Base-by-base conservation (phyloP, 345 rosid species). In the Gynandropsis gynandra region DNA sequence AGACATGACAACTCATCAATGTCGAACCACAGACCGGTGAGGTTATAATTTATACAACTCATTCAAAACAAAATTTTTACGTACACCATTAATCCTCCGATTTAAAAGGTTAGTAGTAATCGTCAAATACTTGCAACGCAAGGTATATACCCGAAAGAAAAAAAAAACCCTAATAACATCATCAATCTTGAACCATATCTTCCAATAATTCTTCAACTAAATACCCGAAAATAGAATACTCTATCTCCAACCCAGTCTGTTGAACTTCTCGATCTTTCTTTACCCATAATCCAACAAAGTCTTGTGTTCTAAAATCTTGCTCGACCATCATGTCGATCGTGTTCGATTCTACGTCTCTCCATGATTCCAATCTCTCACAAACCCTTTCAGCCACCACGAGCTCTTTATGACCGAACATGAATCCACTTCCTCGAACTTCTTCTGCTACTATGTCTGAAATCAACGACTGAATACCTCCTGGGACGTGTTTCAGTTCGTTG, bases 321-420 rank as follows among this genome's bases (percentile, higher is more conserved):
- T 76, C 96, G 2, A 89, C 88, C 98, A 83, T 81, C 94, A 80
- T 75, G 62, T 86, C 98, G 39, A 89, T 89, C 50, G 90, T 83
- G 77, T 76, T 76, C 0, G 78, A 72, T 44, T 83, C 87, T 51
- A 87, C 94, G 19, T 82, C 80, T 54, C 79, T 80, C 96, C 94
- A 89, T 38, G 76, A 70, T 38, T 77, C 81, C 59, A 83, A 54
- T 62, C 80, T 72, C 71, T 69, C 71, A 44, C 82, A 73, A 0
- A 86, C 84, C 57, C 85, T 76, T 67, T 68, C 5, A 2, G 29
- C 29, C 29, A 24, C 29, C 4, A n/a, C n/a, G n/a, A n/a, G n/a
- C n/a, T n/a, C n/a, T n/a, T n/a, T n/a, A n/a, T n/a, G n/a, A n/a
- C 5, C 29, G 29, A 24, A 17, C 12, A 44, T 27, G 18, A 42